Evolutionary conservation across 2,329 filamentous ascomycete genomes (phyloP), one percentile per base, ranked within the genome.

Genomic region (Emergomyces orientalis): DNA sequence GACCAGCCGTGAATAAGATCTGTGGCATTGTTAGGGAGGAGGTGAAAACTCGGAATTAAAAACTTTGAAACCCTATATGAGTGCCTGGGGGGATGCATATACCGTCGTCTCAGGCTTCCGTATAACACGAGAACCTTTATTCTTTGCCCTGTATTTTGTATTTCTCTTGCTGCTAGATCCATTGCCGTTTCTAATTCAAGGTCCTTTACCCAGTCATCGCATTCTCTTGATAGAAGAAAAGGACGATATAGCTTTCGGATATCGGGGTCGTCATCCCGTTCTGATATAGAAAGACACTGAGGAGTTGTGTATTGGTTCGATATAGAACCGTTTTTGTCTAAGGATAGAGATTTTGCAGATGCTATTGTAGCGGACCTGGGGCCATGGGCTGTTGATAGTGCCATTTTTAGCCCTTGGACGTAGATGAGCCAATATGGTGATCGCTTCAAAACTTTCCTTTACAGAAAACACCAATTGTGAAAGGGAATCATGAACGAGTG

Each of bases 41-140:
- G 73, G 71, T 74, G 69, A 77, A 69, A 64, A 71, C 73, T 11
- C 84, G 76, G 49, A 87, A 72, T 69, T 84, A 47, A 47, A 47
- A 87, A 1, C 86, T 85, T 69, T n/a, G n/a, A n/a, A n/a, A n/a
- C n/a, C n/a, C n/a, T n/a, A n/a, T n/a, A n/a, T n/a, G n/a, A n/a
- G n/a, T n/a, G n/a, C n/a, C n/a, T n/a, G n/a, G n/a, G n/a, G n/a
- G n/a, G n/a, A n/a, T n/a, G n/a, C n/a, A n/a, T n/a, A n/a, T n/a
- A n/a, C n/a, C n/a, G n/a, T n/a, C n/a, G n/a, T n/a, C n/a, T n/a
- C n/a, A n/a, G n/a, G n/a, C n/a, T n/a, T n/a, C n/a, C n/a, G n/a
- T 85, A 84, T 0, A 88, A 70, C 0, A 88, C 83, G 0, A 88
- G 73, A 1, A 88, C 79, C 63, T 80, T 84, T 1, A 87, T 62